These are phyloP conservation scores for Rhipidocladum racemiflorum DNA, from an alignment of 176 grass and related monocot genomes.

Conservation along the genomic window DNA sequence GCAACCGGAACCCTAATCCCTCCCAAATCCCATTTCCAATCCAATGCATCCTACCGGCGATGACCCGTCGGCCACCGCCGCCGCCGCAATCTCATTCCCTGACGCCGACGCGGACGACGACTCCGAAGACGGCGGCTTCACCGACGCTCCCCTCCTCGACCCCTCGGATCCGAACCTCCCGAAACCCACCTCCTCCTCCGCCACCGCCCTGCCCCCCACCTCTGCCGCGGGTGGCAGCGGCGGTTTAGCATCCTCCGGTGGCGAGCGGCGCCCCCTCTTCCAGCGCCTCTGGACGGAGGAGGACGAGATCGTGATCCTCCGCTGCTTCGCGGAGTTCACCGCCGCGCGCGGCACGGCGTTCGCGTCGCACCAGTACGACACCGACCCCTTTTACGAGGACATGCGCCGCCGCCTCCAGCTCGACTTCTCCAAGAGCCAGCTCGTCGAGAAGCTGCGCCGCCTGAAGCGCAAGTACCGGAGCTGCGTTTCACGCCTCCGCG, in stretches of 20 bases:
- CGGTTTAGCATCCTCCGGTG: constrained; percentile 33
- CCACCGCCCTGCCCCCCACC: constrained; percentile 21
- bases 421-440: constrained; percentile 97
- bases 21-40: constrained; percentile 22
- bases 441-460: constrained; percentile 94
- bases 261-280: constrained; percentile 71
- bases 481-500: constrained; percentile 70
- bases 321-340: constrained; percentile 89
- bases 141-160: constrained; percentile 35
- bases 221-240: constrained; percentile 9
- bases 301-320: constrained; percentile 87
- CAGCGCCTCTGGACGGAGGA: constrained; percentile 98
- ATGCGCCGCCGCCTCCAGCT: constrained; percentile 80
- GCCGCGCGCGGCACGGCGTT: constrained; percentile 82
- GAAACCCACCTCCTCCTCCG: constrained; percentile 20
- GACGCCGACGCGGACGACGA: constrained; percentile 44
- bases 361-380: constrained; percentile 98
- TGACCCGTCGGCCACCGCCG: constrained; percentile 14
- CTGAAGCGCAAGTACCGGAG: constrained; percentile 99
- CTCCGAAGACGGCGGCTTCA: constrained; percentile 52
- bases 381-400: constrained; percentile 95
- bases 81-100: constrained; percentile 37
- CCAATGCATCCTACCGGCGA: constrained; percentile 43
- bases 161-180: constrained; percentile 23
- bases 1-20: constrained; percentile 18